Evolutionary conservation across 495 filamentous ascomycete species (phyloP).

Genomic region (Durotheca rogersii): DNA sequence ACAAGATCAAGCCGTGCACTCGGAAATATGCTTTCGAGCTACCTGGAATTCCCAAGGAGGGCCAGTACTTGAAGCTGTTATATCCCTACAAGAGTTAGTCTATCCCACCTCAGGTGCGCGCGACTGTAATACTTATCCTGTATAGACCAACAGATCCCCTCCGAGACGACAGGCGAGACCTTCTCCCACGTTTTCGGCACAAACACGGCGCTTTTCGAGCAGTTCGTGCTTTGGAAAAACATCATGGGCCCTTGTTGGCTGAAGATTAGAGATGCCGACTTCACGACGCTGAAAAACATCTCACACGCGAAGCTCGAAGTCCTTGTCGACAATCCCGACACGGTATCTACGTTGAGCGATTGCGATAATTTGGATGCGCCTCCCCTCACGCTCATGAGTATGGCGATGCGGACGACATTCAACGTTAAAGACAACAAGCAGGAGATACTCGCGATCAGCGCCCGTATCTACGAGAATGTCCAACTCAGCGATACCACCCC

Average conservation of each 20-base stretch:
- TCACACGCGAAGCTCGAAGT: slow-evolving; percentile 98
- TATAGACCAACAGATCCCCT: slow-evolving; percentile 60
- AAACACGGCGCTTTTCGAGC: slow-evolving; percentile 92
- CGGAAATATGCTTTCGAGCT: slow-evolving; percentile 97
- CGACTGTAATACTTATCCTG: slow-evolving; percentile 6
- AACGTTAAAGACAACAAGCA: slow-evolving; percentile 95
- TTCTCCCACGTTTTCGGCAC: slow-evolving; percentile 94
- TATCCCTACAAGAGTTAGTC: slow-evolving; percentile 75
- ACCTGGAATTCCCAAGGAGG: slow-evolving; percentile 80
- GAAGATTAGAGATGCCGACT: slow-evolving; percentile 79
- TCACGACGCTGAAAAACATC: slow-evolving; percentile 79
- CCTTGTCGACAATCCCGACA: slow-evolving; percentile 70
- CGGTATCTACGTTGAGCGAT: slow-evolving; percentile 68
- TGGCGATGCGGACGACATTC: slow-evolving; percentile 82
- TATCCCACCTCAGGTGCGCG: neutral
- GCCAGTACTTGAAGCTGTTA: slow-evolving; percentile 86
- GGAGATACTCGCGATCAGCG: slow-evolving; percentile 87
- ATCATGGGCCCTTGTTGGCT: slow-evolving; percentile 99
- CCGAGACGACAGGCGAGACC: slow-evolving; percentile 72
- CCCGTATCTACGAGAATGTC: slow-evolving; percentile 88
- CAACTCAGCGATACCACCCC: slow-evolving; percentile 84
- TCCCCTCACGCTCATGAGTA: slow-evolving; percentile 89
- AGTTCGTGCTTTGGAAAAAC: slow-evolving; percentile 97
- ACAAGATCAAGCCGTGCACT: slow-evolving; percentile 87
- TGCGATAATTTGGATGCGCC: slow-evolving; percentile 77